phyloP scores from a whole-genome alignment of 768 basidiomycete species.

The Amylocystis lapponica region DNA sequence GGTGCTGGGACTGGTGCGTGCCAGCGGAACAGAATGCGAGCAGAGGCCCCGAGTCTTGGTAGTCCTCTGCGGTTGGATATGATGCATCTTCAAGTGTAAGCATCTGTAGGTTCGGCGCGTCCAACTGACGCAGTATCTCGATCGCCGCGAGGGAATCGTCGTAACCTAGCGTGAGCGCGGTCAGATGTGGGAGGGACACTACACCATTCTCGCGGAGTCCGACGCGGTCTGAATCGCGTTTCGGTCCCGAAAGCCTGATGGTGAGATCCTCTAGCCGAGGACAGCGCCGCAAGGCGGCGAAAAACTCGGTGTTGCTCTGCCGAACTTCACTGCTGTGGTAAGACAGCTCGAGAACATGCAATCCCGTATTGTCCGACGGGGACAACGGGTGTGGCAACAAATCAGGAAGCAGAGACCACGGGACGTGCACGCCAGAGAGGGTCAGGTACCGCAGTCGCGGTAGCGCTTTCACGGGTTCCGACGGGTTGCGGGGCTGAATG shows the following conservation, averaged over 20 bases:
- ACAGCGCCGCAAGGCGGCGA: slow-evolving; percentile 35
- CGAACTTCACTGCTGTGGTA: slow-evolving; percentile 50
- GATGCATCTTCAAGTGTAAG: slow-evolving; percentile 42
- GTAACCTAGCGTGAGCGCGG: slow-evolving; percentile 39
- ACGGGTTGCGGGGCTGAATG: too few species aligned
- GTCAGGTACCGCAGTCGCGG: slow-evolving; percentile 44
- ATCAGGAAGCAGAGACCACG: slow-evolving; percentile 41
- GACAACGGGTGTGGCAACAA: slow-evolving; percentile 17
- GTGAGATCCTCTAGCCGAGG: slow-evolving; percentile 37
- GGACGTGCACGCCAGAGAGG: slow-evolving; percentile 52
- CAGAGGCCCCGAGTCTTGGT: slow-evolving; percentile 23
- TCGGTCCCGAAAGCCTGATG: slow-evolving; percentile 45
- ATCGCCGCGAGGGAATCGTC: slow-evolving; percentile 33
- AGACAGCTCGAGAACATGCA: slow-evolving; percentile 49
- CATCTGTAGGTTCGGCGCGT: slow-evolving; percentile 32
- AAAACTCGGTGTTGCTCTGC: slow-evolving; percentile 42
- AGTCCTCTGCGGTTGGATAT: slow-evolving; percentile 36
- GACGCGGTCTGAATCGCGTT: slow-evolving; percentile 10
- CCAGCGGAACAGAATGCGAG: slow-evolving; percentile 23
- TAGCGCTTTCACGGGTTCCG: slow-evolving; percentile 12
- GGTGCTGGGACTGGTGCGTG: slow-evolving; percentile 11
- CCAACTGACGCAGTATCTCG: slow-evolving; percentile 33
- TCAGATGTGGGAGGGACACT: slow-evolving; percentile 33
- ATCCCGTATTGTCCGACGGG: too few species aligned
- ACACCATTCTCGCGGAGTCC: slow-evolving; percentile 17